Evolutionary conservation across 331 rosid species (phyloP), one percentile per base, ranked within the genome.

Genomic region (Ulmus americana): DNA sequence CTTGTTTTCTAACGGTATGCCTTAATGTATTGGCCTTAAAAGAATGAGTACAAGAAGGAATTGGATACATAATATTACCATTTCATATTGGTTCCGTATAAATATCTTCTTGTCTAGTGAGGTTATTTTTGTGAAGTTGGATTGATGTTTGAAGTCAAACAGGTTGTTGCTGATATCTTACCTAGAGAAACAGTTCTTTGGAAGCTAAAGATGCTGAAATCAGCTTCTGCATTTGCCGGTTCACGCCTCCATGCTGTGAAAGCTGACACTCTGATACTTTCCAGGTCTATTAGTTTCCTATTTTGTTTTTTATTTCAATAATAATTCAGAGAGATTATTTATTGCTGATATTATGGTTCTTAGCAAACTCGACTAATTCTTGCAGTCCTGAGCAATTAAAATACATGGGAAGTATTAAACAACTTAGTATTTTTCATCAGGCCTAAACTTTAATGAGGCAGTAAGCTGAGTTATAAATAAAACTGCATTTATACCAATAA

Each of bases 101-200:
- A 18, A 39, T 44, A 10, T 59, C 55, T 15, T 73, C 49, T 28
- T 45, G 7, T 28, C 10, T 57, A 54, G 0, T 61, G 43, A 13
- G 6, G 71, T 64, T 59, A 52, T 39, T 70, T 35, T 68, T 48
- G 60, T 45, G 60, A 73, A 60, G 44, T 47, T 28, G 65, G 47
- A 64, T 57, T 74, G 51, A 72, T 54, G 55, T 74, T 69, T 69
- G 67, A 66, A n/a, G 59, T 75, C 64, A 15, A 28, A 55, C 83
- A 92, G 97, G 95, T 82, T 81, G 79, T 89, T 58, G 84, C 88
- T 16, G 84, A 79, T 48, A 76, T 87, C 55, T 80, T 87, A 73
- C 95, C 95, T 3, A 76, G 76, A 77, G 94, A 85, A 74, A 85
- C 98, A 59, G 79, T 92, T 76, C 44, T 75, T 10, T 89, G 97